A percentile compares a stretch with the other conserved stretches of the same genome.
These are phyloP conservation scores for Cryptococcus jaspeensis DNA, from an alignment of 1,284 basidiomycete species.

Conservation along the genomic window DNA sequence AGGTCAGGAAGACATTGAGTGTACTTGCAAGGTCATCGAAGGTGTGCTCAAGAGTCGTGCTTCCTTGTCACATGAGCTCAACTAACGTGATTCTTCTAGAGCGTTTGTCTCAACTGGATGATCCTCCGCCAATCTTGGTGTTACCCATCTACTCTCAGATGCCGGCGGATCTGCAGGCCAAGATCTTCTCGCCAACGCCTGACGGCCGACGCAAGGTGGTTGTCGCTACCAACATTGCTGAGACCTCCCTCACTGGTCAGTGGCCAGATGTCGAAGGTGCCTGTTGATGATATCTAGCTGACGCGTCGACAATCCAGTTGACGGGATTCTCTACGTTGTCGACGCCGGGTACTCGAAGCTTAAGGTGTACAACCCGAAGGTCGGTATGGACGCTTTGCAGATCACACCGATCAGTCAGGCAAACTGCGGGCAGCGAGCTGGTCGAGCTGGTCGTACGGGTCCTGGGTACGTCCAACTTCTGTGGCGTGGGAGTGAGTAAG, in stretches of 20 bases:
- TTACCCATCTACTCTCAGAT: slow-evolving; percentile 99
- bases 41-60: slow-evolving; percentile 57
- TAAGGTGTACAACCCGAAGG: slow-evolving; percentile 98
- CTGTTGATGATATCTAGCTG: slow-evolving; percentile 1
- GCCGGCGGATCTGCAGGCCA: slow-evolving; percentile 97
- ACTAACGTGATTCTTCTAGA: slow-evolving; percentile 58
- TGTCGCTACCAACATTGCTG: slow-evolving; percentile 98
- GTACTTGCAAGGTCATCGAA: slow-evolving; percentile 85
- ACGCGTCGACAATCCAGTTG: slow-evolving; percentile 61
- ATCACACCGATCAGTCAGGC: slow-evolving; percentile 99
- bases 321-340: slow-evolving; percentile 96
- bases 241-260: slow-evolving; percentile 89
- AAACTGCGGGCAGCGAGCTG: slow-evolving; percentile 92
- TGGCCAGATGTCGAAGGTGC: not conserved
- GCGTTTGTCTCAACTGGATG: slow-evolving; percentile 84
- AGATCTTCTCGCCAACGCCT: slow-evolving; percentile 92
- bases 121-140: slow-evolving; percentile 79
- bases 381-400: slow-evolving; percentile 98
- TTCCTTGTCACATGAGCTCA: not conserved
- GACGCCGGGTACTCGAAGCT: slow-evolving; percentile 96
- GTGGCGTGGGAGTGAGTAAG: too few relatives aligned
- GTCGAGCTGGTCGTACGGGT: slow-evolving; percentile 94
- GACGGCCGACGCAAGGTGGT: slow-evolving; percentile 95
- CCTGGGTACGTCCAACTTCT: slow-evolving; percentile 63
- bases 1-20: slow-evolving; percentile 97